Conservation (phyloP, 2,329 filamentous ascomycete genomes). For the Pseudocercospora fijiensis region DNA sequence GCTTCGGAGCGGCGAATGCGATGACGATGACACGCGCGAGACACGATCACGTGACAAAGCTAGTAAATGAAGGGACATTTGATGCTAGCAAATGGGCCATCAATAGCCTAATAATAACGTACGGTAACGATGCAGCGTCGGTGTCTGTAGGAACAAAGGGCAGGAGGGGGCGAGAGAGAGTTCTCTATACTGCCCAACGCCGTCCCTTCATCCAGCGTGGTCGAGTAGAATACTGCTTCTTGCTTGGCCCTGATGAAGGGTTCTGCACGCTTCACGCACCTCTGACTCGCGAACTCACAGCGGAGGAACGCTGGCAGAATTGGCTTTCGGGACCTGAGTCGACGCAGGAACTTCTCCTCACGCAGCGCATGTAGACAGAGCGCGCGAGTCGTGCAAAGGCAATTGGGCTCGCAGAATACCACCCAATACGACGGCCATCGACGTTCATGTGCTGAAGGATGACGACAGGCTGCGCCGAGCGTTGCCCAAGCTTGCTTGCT, state of each 20-base stretch:
- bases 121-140: background rate
- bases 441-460: background rate
- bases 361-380: background rate
- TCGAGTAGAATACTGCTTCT: no score
- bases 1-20: background rate
- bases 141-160: no score
- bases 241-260: no score
- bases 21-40: background rate
- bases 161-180: no score
- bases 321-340: slow-evolving; percentile 1
- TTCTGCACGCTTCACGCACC: background rate
- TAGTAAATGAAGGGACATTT: background rate
- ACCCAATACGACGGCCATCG: background rate
- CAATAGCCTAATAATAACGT: no score
- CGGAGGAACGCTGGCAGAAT: background rate
- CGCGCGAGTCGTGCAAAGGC: background rate
- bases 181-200: no score
- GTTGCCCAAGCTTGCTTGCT: background rate
- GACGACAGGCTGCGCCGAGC: background rate
- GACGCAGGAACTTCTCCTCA: slow-evolving; percentile 3
- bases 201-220: no score
- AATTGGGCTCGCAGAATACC: background rate
- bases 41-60: background rate
- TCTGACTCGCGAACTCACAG: background rate
- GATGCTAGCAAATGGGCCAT: no score